Evolutionary conservation across 2,329 filamentous ascomycete species (phyloP).

Genomic region (Cercospora sojina): DNA sequence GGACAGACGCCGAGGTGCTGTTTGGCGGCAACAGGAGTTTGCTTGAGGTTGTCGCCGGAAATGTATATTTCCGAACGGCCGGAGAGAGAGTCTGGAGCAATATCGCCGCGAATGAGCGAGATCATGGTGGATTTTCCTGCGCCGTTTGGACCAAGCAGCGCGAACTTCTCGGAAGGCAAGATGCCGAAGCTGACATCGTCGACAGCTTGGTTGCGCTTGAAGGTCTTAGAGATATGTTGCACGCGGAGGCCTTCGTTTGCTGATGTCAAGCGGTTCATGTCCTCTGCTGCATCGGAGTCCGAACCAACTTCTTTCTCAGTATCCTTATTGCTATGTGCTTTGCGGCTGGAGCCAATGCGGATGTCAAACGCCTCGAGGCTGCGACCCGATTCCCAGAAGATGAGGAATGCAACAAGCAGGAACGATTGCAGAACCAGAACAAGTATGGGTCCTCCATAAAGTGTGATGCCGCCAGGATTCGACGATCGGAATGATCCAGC

Average conservation of each 20-base stretch:
- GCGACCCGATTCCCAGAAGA: slow-evolving; percentile 69
- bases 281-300: slow-evolving; percentile 23
- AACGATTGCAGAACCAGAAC: slow-evolving; percentile 74
- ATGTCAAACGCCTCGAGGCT: slow-evolving; percentile 45
- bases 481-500: slow-evolving; percentile 58
- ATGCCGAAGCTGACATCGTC: slow-evolving; percentile 83
- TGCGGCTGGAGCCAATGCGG: slow-evolving; percentile 4
- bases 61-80: slow-evolving; percentile 76
- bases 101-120: slow-evolving; percentile 77
- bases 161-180: slow-evolving; percentile 75
- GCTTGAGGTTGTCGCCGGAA: slow-evolving; percentile 70
- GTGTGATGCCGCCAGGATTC: slow-evolving; percentile 66
- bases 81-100: slow-evolving; percentile 48
- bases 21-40: slow-evolving; percentile 67
- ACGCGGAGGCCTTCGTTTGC: slow-evolving; percentile 68
- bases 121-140: slow-evolving; percentile 89
- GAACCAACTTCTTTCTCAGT: slow-evolving; percentile 34
- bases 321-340: neutral
- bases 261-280: slow-evolving; percentile 41
- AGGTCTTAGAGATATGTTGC: slow-evolving; percentile 73
- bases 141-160: slow-evolving; percentile 82
- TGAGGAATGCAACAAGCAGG: slow-evolving; percentile 66
- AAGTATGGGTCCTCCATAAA: slow-evolving; percentile 79
- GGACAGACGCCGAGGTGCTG: slow-evolving; percentile 83
- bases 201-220: slow-evolving; percentile 70